Evolutionary conservation across 768 basidiomycete species (phyloP).

Genomic region (Stropharia rugosoannulata): DNA sequence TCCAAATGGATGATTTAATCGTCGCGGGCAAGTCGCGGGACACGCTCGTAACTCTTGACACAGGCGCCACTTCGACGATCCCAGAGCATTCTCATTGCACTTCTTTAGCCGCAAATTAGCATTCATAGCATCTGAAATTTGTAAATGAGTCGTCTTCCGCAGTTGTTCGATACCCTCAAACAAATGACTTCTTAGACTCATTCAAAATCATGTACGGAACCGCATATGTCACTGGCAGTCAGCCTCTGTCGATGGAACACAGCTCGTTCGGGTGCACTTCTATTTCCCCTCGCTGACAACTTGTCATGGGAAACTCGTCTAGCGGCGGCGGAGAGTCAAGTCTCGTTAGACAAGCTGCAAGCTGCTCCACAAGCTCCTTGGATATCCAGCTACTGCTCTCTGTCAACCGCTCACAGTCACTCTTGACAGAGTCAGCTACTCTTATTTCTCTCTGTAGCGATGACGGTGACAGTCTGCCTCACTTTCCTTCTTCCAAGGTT

Average conservation of each 20-base stretch:
- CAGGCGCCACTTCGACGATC: no score
- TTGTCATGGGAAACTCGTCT: slow-evolving; percentile 10
- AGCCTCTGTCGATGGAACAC: background rate
- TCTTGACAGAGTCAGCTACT: slow-evolving; percentile 34
- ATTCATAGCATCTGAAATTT: no score
- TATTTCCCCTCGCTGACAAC: background rate
- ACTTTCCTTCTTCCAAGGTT: slow-evolving; percentile 25
- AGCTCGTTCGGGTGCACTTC: background rate
- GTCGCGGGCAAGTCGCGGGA: no score
- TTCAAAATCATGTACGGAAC: background rate
- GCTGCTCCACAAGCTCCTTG: slow-evolving; percentile 17
- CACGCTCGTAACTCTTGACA: no score
- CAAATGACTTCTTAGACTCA: no score
- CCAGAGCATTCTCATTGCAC: no score
- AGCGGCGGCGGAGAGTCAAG: background rate
- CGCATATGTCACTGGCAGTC: background rate
- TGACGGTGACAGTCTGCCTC: slow-evolving; percentile 24
- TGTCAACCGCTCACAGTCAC: slow-evolving; percentile 8
- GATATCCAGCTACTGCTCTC: slow-evolving; percentile 15
- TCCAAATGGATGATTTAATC: no score
- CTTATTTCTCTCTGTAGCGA: slow-evolving; percentile 31
- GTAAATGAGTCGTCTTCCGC: no score
- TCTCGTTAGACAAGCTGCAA: slow-evolving; percentile 7
- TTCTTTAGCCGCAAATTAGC: no score
- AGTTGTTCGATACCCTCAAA: no score